Evolutionary conservation across 73 alveolate genomes (phyloP).

Genomic region (Paramecium biaurelia): DNA sequence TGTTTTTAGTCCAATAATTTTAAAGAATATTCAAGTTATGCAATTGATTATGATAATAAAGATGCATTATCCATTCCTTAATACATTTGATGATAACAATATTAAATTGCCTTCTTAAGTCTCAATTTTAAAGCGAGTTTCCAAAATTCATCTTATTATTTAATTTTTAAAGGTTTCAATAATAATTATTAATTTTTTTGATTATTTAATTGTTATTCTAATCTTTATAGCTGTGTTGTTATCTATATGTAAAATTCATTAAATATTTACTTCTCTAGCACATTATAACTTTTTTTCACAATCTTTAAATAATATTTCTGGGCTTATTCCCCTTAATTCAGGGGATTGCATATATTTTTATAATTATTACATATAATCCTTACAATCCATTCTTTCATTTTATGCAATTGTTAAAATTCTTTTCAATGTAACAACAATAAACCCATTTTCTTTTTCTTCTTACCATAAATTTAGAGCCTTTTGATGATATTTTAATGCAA

Average conservation of each 20-base stretch:
- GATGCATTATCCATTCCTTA: background rate
- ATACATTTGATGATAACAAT: background rate
- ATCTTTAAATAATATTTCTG: constrained; percentile 53
- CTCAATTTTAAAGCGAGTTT: constrained; percentile 2
- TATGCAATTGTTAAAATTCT: background rate
- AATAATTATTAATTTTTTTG: constrained; percentile 9
- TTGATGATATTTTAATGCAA: constrained; percentile 38
- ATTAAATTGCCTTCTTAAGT: background rate
- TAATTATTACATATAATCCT: background rate
- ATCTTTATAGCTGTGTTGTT: background rate
- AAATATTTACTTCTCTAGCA: constrained; percentile 52
- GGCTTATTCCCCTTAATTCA: constrained; percentile 52
- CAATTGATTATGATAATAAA: background rate
- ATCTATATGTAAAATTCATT: background rate
- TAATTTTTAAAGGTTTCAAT: background rate
- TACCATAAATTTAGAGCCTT: constrained; percentile 56
- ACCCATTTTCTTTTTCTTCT: constrained; percentile 34
- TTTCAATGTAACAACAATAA: constrained; percentile 41
- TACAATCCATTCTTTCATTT: background rate
- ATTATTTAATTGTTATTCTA: background rate
- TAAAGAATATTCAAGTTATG: background rate
- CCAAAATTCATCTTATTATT: constrained; percentile 22
- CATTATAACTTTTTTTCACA: constrained; percentile 56
- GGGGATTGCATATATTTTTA: constrained; percentile 18
- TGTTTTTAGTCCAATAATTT: background rate